phyloP scores from a whole-genome alignment of 805 yeast genomes.

The Kluyveromyces aestuarii region DNA sequence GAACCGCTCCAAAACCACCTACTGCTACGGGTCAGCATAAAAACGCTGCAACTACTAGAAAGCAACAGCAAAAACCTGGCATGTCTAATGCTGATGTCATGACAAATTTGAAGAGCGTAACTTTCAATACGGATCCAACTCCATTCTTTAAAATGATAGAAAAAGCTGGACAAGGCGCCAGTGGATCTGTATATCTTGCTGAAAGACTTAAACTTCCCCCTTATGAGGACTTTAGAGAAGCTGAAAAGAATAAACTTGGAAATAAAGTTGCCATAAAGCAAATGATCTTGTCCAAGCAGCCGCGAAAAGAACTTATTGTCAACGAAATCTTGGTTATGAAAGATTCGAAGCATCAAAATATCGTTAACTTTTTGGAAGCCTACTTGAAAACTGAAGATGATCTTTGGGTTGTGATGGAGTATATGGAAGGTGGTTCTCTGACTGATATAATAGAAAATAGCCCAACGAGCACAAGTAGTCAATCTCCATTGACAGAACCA shows the following conservation, averaged over 20 bases:
- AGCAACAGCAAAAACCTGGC: slow-evolving; percentile 46
- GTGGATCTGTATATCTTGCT: slow-evolving; percentile 90
- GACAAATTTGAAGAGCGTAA: slow-evolving; percentile 73
- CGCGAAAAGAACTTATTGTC: slow-evolving; percentile 88
- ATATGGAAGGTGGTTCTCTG: slow-evolving; percentile 97
- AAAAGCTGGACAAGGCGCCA: slow-evolving; percentile 96
- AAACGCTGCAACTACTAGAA: slow-evolving; percentile 28
- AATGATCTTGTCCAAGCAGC: slow-evolving; percentile 86
- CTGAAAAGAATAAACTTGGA: slow-evolving; percentile 32
- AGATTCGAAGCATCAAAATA: slow-evolving; percentile 87
- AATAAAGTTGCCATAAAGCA: slow-evolving; percentile 90
- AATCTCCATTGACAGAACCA: slow-evolving; percentile 52
- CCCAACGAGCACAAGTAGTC: slow-evolving; percentile 34
- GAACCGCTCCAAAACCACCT: slow-evolving; percentile 27
- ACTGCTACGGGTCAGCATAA: slow-evolving; percentile 8
- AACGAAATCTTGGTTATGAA: slow-evolving; percentile 96
- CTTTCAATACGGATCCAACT: slow-evolving; percentile 78
- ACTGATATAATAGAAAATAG: slow-evolving; percentile 94
- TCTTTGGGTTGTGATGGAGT: slow-evolving; percentile 99
- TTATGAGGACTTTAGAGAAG: slow-evolving; percentile 8
- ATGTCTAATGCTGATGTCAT: slow-evolving; percentile 84
- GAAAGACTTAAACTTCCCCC: slow-evolving; percentile 42
- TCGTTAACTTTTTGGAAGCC: slow-evolving; percentile 90
- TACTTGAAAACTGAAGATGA: slow-evolving; percentile 72
- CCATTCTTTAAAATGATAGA: slow-evolving; percentile 67